Evolutionary conservation across 2,329 filamentous ascomycete genomes (phyloP).

Genomic region (Fusarium caatingaense): DNA sequence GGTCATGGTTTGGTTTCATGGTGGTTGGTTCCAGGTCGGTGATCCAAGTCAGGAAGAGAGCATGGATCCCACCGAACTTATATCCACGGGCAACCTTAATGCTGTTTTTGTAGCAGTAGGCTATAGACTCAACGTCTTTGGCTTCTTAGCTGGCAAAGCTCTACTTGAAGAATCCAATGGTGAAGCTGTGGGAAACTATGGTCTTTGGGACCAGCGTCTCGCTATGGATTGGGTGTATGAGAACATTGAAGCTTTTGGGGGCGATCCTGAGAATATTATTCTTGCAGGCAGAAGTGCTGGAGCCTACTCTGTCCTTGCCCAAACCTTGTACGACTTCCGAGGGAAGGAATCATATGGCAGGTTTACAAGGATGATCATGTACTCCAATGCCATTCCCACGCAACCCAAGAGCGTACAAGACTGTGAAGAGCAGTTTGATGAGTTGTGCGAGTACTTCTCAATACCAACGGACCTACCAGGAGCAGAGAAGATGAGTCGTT

Average conservation of each 20-base stretch:
- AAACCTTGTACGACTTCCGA: conserved; percentile 4
- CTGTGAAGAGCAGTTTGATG: conserved; percentile 7
- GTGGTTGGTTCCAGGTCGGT: conserved; percentile 61
- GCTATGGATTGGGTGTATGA: conserved; percentile 19
- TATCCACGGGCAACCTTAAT: conserved; percentile 41
- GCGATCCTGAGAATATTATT: not conserved
- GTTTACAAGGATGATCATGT: conserved; percentile 17
- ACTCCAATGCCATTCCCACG: conserved; percentile 18
- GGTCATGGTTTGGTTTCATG: conserved; percentile 54
- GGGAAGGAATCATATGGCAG: not conserved
- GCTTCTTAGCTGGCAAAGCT: not conserved
- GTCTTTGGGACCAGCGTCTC: conserved; percentile 21
- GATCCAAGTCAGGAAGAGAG: conserved; percentile 56
- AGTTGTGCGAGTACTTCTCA: conserved; percentile 7
- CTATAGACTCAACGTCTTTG: conserved; percentile 14
- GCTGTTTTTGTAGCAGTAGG: conserved; percentile 14
- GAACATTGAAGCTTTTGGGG: not conserved
- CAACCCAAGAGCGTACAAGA: conserved; percentile 16
- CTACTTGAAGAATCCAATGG: not conserved
- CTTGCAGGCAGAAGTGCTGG: conserved; percentile 4
- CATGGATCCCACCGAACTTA: conserved; percentile 58
- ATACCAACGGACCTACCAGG: not conserved
- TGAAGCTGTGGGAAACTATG: not conserved
- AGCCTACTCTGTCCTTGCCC: conserved; percentile 3
- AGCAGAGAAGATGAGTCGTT: fast-evolving